A percentile compares a stretch with the other conserved stretches of the same genome.
phyloP scores from a whole-genome alignment of 1,284 basidiomycete species.

The Rhodotorula mucilaginosa region DNA sequence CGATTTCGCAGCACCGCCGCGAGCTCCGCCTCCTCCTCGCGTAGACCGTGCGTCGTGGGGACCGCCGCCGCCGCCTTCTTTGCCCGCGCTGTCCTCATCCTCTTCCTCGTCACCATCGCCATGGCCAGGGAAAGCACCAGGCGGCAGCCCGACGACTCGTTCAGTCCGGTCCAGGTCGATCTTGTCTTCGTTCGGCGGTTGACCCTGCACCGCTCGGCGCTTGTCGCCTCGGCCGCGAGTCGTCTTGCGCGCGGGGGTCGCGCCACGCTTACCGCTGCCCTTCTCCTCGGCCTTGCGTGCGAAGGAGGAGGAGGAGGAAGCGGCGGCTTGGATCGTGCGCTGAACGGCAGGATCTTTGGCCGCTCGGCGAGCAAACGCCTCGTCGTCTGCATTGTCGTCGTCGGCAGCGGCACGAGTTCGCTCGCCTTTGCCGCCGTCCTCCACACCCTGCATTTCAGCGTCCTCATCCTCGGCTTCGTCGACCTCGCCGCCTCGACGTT shows the following conservation, averaged over 20 bases:
- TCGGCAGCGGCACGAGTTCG: background rate
- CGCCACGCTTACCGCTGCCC: background rate
- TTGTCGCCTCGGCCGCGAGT: conserved; percentile 25
- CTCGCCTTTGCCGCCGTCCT: background rate
- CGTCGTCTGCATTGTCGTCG: background rate
- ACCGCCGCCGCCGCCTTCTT: no score
- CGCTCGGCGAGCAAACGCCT: conserved; percentile 5
- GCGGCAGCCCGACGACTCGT: conserved; percentile 12
- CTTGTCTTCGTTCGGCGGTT: conserved; percentile 8
- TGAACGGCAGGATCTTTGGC: conserved; percentile 10
- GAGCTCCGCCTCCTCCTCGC: no score
- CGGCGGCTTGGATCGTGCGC: conserved; percentile 13
- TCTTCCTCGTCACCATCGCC: conserved; percentile 14
- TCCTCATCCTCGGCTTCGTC: conserved; percentile 10
- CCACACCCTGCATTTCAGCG: conserved; percentile 5
- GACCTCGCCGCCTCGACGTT: background rate
- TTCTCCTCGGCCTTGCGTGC: background rate
- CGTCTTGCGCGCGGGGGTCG: background rate
- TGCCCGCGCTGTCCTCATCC: conserved; percentile 1
- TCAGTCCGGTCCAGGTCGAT: background rate
- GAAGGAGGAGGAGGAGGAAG: background rate
- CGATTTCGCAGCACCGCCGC: background rate
- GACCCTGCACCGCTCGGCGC: conserved; percentile 29
- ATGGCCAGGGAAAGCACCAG: conserved; percentile 30
- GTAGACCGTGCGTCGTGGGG: no score